These are phyloP conservation scores for Dictyostelium purpureum DNA, from an alignment of 78 protist species.

Conservation along the genomic window DNA sequence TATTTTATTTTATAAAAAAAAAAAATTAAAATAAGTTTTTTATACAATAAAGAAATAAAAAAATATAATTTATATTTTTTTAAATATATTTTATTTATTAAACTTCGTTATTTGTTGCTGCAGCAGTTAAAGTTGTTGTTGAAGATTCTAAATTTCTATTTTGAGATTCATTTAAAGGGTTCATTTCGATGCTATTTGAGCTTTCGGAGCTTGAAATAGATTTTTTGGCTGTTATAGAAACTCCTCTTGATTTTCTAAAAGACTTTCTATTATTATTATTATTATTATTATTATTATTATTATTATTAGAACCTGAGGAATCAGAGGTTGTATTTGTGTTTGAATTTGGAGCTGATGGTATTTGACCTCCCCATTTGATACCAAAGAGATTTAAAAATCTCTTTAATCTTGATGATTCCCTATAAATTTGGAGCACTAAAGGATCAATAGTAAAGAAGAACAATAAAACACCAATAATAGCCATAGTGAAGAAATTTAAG, in stretches of 20 bases:
- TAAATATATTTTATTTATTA: not conserved
- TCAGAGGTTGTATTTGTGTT: not conserved
- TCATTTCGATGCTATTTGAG: not conserved
- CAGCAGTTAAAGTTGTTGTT: too few species aligned
- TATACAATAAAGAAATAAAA: not conserved
- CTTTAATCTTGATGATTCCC: not conserved
- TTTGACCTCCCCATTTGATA: not conserved
- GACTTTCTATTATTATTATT: not conserved
- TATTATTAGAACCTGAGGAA: not conserved
- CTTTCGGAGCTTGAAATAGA: not conserved
- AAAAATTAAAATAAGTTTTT: not conserved
- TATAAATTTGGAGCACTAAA: not conserved
- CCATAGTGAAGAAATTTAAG: not conserved
- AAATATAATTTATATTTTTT: not conserved
- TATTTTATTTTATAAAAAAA: not conserved
- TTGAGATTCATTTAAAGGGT: not conserved
- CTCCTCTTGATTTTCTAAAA: slow-evolving; percentile 4
- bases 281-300: not conserved
- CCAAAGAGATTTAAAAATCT: not conserved
- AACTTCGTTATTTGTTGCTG: not conserved
- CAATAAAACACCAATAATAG: not conserved
- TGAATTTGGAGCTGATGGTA: not conserved
- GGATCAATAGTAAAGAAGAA: not conserved
- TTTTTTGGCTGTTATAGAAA: not conserved
- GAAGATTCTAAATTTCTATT: not conserved